A percentile compares a stretch with the other conserved stretches of the same genome.
These are phyloP conservation scores for Ogataea saltuana DNA, from an alignment of 805 yeast genomes.

Conservation along the genomic window DNA sequence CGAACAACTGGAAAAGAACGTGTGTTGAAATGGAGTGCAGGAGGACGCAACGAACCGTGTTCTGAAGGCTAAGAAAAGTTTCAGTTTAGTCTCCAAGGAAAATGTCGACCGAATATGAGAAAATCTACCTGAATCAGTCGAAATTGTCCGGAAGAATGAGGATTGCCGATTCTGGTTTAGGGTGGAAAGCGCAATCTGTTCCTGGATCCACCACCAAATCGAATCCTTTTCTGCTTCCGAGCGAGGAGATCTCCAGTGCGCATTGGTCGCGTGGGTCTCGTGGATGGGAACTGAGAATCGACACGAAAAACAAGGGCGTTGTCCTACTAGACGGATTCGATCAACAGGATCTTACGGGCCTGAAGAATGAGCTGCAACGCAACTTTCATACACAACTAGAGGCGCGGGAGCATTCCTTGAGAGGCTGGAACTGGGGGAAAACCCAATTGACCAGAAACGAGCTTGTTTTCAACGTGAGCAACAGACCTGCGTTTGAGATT, in stretches of 20 bases:
- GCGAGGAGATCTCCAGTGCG: constrained; percentile 75
- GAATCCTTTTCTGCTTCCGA: constrained; percentile 85
- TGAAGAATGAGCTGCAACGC: constrained; percentile 82
- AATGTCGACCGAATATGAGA: constrained; percentile 70
- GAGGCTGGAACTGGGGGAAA: constrained; percentile 99
- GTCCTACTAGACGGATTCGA: constrained; percentile 92
- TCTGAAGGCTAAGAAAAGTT: neutral
- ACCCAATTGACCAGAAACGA: constrained; percentile 91
- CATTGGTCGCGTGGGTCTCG: constrained; percentile 93
- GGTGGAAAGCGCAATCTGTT: constrained; percentile 69
- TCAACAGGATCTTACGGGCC: constrained; percentile 71
- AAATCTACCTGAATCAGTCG: constrained; percentile 86
- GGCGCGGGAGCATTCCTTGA: constrained; percentile 82
- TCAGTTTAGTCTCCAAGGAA: constrained; percentile 3
- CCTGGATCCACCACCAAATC: constrained; percentile 51
- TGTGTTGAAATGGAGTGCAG: neutral
- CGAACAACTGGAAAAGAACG: constrained; percentile 13
- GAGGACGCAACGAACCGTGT: too few species aligned
- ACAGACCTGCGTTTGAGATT: constrained; percentile 87
- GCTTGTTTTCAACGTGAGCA: constrained; percentile 78
- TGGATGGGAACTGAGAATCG: constrained; percentile 86
- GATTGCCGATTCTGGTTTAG: constrained; percentile 94
- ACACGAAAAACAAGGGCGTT: constrained; percentile 85
- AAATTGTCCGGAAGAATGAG: constrained; percentile 85
- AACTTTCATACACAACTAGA: constrained; percentile 74